Evolutionary conservation across 2,329 filamentous ascomycete species (phyloP).

Genomic region (Cladosporium sp.): DNA sequence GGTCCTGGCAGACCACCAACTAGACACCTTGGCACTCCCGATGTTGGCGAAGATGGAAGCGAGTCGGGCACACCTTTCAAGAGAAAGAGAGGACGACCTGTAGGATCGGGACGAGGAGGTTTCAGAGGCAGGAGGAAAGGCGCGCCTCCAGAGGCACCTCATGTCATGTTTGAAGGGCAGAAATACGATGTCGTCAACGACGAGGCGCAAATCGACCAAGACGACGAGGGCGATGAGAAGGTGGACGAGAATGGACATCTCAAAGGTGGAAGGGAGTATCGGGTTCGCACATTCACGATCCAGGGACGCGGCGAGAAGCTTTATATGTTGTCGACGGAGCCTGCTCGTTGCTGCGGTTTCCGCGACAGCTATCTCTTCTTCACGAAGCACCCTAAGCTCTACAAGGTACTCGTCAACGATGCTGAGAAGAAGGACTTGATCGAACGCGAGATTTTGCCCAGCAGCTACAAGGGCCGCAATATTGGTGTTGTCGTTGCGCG

Average conservation of each 20-base stretch:
- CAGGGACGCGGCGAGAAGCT: conserved; percentile 75
- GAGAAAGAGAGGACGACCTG: conserved; percentile 47
- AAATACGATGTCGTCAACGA: conserved; percentile 87
- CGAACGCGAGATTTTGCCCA: conserved; percentile 89
- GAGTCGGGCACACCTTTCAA: conserved; percentile 47
- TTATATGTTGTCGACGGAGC: conserved; percentile 98
- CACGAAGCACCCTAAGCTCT: conserved; percentile 92
- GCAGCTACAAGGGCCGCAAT: conserved; percentile 96
- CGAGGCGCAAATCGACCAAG: conserved; percentile 83
- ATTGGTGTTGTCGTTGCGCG: conserved; percentile 96
- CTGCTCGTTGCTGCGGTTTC: conserved; percentile 93
- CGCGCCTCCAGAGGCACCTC: conserved; percentile 69
- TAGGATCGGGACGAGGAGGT: conserved; percentile 47
- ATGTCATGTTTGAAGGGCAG: conserved; percentile 86
- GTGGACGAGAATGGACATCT: conserved; percentile 87
- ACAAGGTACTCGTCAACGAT: conserved; percentile 97
- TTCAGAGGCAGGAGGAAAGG: conserved; percentile 72
- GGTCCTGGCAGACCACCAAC: conserved; percentile 6
- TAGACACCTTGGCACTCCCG: conserved; percentile 56
- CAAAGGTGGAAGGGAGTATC: conserved; percentile 80
- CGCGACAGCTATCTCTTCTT: conserved; percentile 98
- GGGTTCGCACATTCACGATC: conserved; percentile 92
- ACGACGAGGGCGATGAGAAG: conserved; percentile 85
- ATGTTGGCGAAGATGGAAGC: conserved; percentile 44
- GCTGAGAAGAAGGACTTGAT: conserved; percentile 98